Percentiles rank a stretch among this genome's conserved stretches.
Conservation (phyloP, 164 flowering plant species). For the Vitis riparia region DNA sequence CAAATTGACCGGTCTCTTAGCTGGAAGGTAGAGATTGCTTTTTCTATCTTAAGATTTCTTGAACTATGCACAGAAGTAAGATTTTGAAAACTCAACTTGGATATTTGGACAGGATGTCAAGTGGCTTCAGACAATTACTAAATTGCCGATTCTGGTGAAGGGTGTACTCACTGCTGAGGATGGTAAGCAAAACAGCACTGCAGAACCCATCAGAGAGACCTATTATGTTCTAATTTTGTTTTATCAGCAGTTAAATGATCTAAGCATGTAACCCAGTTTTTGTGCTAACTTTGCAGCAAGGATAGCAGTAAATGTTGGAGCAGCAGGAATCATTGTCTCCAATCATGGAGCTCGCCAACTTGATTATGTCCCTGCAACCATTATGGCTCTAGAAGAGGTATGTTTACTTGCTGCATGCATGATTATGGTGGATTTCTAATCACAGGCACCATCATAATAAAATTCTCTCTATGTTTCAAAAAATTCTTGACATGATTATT, state of each 20-base stretch:
- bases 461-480: too few relatives aligned
- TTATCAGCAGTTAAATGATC: too few relatives aligned
- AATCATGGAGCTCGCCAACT: constrained; percentile 98
- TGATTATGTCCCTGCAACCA: constrained; percentile 86
- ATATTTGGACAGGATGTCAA: constrained; percentile 64
- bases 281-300: constrained; percentile 46
- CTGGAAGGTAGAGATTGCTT: constrained; percentile 58
- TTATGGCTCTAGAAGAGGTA: constrained; percentile 88
- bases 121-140: constrained; percentile 91
- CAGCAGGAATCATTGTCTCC: constrained; percentile 91
- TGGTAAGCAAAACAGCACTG: constrained; percentile 41
- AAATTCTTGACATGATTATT: too few relatives aligned
- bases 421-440: neutral
- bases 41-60: neutral
- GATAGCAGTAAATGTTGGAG: constrained; percentile 72
- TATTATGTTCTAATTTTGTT: neutral
- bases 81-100: constrained; percentile 5
- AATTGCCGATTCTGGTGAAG: constrained; percentile 83
- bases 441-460: too few relatives aligned
- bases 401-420: neutral
- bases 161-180: constrained; percentile 94
- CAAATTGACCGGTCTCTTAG: constrained; percentile 76
- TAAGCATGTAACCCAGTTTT: neutral
- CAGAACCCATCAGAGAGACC: neutral
- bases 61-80: neutral